Evolutionary conservation across 2,329 filamentous ascomycete species (phyloP), one percentile per base, ranked within the genome.

Genomic region (Elsinoe fawcettii): DNA sequence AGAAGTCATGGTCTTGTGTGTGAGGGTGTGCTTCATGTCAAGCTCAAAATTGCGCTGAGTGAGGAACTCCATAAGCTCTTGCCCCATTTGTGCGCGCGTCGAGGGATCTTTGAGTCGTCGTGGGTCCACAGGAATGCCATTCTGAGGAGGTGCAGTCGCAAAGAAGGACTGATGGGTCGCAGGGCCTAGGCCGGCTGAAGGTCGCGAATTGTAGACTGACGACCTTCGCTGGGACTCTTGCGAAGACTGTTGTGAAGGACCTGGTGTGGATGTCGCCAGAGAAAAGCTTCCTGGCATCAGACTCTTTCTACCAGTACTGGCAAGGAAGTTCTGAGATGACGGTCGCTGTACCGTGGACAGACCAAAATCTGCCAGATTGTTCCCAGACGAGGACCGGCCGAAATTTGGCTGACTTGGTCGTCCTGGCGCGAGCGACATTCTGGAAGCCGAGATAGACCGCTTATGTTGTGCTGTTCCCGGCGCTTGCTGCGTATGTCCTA

Each of bases 11-110:
- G 90, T 88, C 66, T 96, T 96, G 62, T 88, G 86, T 0, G 89
- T 88, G n/a, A 99, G 77, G 1, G 84, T 86, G 70, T 97, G 88
- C 73, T 95, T 96, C 85, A 95, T 96, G 65, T 97, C 91, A 80
- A 96, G 84, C 72, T 99, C 93, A 66, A 97, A 99, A 68, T 96
- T 96, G 71, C 96, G 86, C 58, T 91, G 85, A 0, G 89, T 85
- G 68, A 99, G 80, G 69, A 95, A 99, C 63, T 99, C 93, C 63
- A 95, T 75, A 57, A 99, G 74, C 66, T 99, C 91, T 64, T 93
- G 87, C 6, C 87, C 89, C 71, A 99, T 91, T 58, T 86, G 83
- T 27, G 83, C 80, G 68, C 95, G 88, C 64, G 87, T 95, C 20
- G 81, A 80, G 36, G 88, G 80, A 67, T 97, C 90, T 67, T 86